Evolutionary conservation across 352 stramenopile species (phyloP).

Genomic region (Bremia lactucae): DNA sequence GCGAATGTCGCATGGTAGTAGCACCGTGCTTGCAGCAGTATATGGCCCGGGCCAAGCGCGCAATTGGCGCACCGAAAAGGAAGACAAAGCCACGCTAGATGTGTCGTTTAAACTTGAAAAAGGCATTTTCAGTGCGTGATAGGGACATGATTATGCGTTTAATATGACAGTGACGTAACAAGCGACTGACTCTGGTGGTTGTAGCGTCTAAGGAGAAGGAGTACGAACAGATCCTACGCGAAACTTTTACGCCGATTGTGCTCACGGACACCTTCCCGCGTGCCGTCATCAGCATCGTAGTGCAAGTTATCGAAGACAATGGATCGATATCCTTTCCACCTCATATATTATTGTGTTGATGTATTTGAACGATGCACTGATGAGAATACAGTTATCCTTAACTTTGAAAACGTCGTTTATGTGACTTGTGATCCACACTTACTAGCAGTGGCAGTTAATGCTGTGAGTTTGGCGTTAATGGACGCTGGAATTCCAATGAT

Average conservation of each 20-base stretch:
- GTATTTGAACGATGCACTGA: constrained; percentile 1
- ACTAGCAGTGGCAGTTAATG: constrained; percentile 74
- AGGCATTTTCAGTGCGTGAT: constrained; percentile 45
- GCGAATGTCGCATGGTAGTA: constrained; percentile 69
- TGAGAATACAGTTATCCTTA: constrained; percentile 21
- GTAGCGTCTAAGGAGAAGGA: constrained; percentile 75
- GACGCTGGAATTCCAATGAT: constrained; percentile 75
- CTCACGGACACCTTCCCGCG: constrained; percentile 61
- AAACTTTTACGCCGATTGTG: constrained; percentile 66
- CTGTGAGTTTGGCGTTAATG: constrained; percentile 62
- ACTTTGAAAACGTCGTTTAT: constrained; percentile 16
- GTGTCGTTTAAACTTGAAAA: constrained; percentile 79
- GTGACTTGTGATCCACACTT: constrained; percentile 22
- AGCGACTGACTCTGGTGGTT: too few species aligned
- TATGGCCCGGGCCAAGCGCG: constrained; percentile 70
- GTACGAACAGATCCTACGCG: constrained; percentile 71
- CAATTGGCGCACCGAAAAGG: constrained; percentile 55
- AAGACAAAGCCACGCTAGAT: constrained; percentile 51
- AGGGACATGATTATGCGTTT: too few species aligned
- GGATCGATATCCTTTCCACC: constrained; percentile 50
- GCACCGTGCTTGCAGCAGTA: constrained; percentile 59
- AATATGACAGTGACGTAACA: too few species aligned
- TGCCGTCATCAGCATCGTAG: constrained; percentile 78
- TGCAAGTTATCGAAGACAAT: constrained; percentile 80
- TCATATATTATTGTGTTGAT: constrained; percentile 8